Base-by-base conservation (phyloP, 2,329 filamentous ascomycete species). In the Fusarium kyushuense region DNA sequence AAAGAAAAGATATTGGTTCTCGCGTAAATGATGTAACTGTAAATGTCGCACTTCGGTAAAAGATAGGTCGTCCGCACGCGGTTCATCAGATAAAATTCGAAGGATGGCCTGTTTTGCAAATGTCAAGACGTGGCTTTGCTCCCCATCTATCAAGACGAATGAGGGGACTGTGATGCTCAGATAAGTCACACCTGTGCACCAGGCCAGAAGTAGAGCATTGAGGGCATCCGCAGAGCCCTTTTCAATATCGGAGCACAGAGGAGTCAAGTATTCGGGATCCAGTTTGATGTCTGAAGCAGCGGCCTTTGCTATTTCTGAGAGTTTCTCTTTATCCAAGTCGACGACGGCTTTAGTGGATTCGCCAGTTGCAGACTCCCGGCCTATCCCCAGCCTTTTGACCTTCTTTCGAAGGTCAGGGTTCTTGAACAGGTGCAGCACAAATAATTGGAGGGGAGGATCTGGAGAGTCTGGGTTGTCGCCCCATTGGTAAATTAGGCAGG, bases 61-160 rank as follows among this genome's bases (percentile, higher is more conserved):
- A 8, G 41, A 23, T 13, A 43, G 2, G 4, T 29, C 14, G 17
- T 14, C 10, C 1, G 2, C 12, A 9, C 8, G 1, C 6, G 6
- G 6, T 10, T 25, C 13, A 10, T 43, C 41, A 1, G 14, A 23
- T 14, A 5, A 6, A 0, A 23, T 19, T 32, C 14, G 17, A 1
- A 2, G 5, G 5, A 40, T 6, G 11, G 38, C 32, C 3, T 55
- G 19, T 10, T 3, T 58, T 0, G 16, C 3, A 3, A 32, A 51
- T 5, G 17, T 54, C 3, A 49, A 11, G 30, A 29, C 16, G 17
- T 43, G 38, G 6, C 23, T 38, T 0, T 45, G 11, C 13, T 38
- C 2, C 6, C 2, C 1, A 2, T 7, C 8, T 19, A 23, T 6
- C 4, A 1, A 0, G 17, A 10, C 0, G 2, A 38, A 16, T 7